Evolutionary conservation across 306 rosid genomes (phyloP), one percentile per base, ranked within the genome.

Genomic region (Cucurbita pepo): DNA sequence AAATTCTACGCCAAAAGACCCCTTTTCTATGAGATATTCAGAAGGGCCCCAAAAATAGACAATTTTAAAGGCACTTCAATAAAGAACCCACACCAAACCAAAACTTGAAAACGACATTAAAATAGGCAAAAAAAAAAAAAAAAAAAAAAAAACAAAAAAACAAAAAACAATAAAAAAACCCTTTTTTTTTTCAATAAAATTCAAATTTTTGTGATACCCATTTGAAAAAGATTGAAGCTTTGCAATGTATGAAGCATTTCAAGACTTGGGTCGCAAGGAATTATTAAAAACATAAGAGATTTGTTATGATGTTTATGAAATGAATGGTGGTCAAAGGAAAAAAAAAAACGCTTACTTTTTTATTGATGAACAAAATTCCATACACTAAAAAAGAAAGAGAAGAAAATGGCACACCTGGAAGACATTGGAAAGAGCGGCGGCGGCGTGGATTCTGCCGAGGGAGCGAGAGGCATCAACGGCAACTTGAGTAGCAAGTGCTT

Each of bases 391-490:
- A 58, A 8, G 0, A 8, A 10, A 34, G 10, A 15, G 3, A 1
- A 48, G 30, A 45, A 18, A 12, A 37, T 61, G 63, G 44, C 48
- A 95, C 99, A 95, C 99, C 99, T 78, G 96, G 75, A 95, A 95
- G 2, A 95, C 69, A 62, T 51, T 76, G 51, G 88, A 83, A 11
- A 95, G 92, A 1, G 99, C 92, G 37, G 83, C 54, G 41, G 95
- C 95, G 16, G 86, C 99, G 40, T 86, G 73, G 10, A 89, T 87
- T 41, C 85, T 88, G 2, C 97, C 96, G 7, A 37, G 6, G 21
- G 72, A 8, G 53, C 72, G 79, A 74, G 95, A 82, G 78, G 96
- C 87, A 34, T 86, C 92, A 78, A 71, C 21, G 83, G 99, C 96
- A 50, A 91, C 88, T 72, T 84, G 96, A 16, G 71, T 51, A 12